A percentile compares a stretch with the other conserved stretches of the same genome.
Conservation (phyloP, 139 green algal genomes). For the Chlamydomonas asymmetrica region DNA sequence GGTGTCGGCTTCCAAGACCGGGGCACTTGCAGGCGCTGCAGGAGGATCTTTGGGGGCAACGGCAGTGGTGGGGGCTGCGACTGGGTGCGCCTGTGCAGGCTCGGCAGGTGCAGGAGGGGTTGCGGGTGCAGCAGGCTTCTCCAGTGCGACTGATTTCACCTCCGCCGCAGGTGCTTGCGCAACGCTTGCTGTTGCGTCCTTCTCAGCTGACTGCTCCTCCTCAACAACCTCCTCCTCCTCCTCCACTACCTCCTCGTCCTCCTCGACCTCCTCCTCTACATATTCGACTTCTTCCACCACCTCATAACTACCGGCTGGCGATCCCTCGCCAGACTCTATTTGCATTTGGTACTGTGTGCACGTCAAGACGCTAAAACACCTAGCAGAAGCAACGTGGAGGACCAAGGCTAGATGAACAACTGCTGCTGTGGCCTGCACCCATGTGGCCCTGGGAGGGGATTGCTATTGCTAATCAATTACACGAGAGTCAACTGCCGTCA, state of each 20-base stretch:
- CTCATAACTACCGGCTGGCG: too few relatives aligned
- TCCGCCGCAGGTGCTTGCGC: background rate
- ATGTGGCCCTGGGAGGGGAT: too few relatives aligned
- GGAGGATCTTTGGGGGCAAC: too few relatives aligned
- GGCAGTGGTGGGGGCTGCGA: background rate
- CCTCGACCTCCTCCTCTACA: conserved; percentile 26
- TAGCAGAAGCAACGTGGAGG: too few relatives aligned
- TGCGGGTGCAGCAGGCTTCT: background rate
- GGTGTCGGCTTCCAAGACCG: background rate
- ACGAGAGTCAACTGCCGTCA: too few relatives aligned
- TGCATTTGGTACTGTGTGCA: too few relatives aligned
- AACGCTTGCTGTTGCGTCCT: background rate
- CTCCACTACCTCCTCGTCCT: conserved; percentile 24
- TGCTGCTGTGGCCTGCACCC: too few relatives aligned
- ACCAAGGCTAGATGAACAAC: too few relatives aligned
- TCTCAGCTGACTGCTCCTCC: conserved; percentile 9
- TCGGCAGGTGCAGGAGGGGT: background rate
- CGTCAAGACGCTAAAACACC: too few relatives aligned
- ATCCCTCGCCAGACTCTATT: too few relatives aligned
- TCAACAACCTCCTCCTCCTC: conserved; percentile 11
- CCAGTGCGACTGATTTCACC: background rate
- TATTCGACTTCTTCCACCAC: conserved; percentile 2
- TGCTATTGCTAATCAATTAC: too few relatives aligned
- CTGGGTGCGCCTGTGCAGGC: background rate
- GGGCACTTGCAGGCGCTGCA: background rate